Percentiles rank a stretch among this genome's conserved stretches.
phyloP scores from a whole-genome alignment of 2,329 filamentous ascomycete species.

The Fusarium phyllophilum region DNA sequence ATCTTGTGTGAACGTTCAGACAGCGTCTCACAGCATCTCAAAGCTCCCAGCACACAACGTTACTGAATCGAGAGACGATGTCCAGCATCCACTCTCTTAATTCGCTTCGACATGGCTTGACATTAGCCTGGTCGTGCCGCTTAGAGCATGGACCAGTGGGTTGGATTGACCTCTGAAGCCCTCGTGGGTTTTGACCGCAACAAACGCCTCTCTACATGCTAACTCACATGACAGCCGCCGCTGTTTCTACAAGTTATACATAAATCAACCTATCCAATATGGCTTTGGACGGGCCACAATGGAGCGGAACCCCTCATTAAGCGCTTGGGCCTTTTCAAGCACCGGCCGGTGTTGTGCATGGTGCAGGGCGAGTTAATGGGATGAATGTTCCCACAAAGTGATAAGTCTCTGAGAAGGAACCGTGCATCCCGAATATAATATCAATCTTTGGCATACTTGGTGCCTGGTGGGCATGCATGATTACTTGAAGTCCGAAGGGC shows the following conservation, averaged over 20 bases:
- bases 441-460: neutral
- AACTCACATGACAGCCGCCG: constrained; percentile 24
- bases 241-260: constrained; percentile 5
- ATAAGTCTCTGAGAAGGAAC: constrained; percentile 2
- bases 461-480: neutral
- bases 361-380: constrained; percentile 8
- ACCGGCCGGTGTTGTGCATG: constrained; percentile 28
- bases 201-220: constrained; percentile 13
- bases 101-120: constrained; percentile 6
- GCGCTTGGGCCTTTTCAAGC: constrained; percentile 15
- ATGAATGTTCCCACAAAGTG: neutral
- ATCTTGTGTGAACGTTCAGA: neutral
- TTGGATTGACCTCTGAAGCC: constrained; percentile 19
- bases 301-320: constrained; percentile 16
- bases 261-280: constrained; percentile 1
- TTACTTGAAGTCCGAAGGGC: neutral
- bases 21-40: neutral
- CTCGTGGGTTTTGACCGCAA: constrained; percentile 28
- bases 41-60: neutral
- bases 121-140: constrained; percentile 4
- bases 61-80: neutral
- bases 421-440: constrained; percentile 1
- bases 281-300: constrained; percentile 12
- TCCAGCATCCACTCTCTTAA: neutral
- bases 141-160: constrained; percentile 16